Conservation (phyloP, 2,329 filamentous ascomycete species). For the Rutstroemia sp. region DNA sequence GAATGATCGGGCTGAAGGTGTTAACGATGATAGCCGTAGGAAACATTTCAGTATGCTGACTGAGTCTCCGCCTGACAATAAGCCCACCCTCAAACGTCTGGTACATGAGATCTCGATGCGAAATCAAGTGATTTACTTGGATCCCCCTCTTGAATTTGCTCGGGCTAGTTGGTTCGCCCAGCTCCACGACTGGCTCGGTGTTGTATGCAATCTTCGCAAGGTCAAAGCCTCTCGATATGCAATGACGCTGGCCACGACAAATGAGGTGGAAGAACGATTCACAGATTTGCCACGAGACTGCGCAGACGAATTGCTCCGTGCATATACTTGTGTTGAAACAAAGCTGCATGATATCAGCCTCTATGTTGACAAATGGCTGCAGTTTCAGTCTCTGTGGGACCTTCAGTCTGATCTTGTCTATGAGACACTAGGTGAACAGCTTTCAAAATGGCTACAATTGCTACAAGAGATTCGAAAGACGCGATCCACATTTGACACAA, state of each 20-base stretch:
- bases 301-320: slow-evolving; percentile 67
- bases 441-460: slow-evolving; percentile 87
- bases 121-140: slow-evolving; percentile 94
- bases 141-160: slow-evolving; percentile 86
- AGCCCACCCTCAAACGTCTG: slow-evolving; percentile 63
- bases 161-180: slow-evolving; percentile 90
- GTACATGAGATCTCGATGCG: slow-evolving; percentile 95
- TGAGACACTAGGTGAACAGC: slow-evolving; percentile 80
- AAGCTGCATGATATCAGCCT: slow-evolving; percentile 72
- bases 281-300: slow-evolving; percentile 79
- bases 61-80: slow-evolving; percentile 39
- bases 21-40: slow-evolving; percentile 43
- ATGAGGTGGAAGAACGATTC: slow-evolving; percentile 65
- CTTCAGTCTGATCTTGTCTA: slow-evolving; percentile 94
- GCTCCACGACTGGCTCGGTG: slow-evolving; percentile 85
- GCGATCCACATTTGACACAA: slow-evolving; percentile 92
- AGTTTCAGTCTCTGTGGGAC: slow-evolving; percentile 98
- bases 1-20: slow-evolving; percentile 39
- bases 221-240: slow-evolving; percentile 95
- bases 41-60: slow-evolving; percentile 39
- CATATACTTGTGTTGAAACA: slow-evolving; percentile 76
- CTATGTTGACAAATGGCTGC: slow-evolving; percentile 97
- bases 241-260: slow-evolving; percentile 66
- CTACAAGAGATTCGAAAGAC: slow-evolving; percentile 97
- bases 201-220: slow-evolving; percentile 86